phyloP scores from a whole-genome alignment of 805 yeast species.

The Starmerella floricola region DNA sequence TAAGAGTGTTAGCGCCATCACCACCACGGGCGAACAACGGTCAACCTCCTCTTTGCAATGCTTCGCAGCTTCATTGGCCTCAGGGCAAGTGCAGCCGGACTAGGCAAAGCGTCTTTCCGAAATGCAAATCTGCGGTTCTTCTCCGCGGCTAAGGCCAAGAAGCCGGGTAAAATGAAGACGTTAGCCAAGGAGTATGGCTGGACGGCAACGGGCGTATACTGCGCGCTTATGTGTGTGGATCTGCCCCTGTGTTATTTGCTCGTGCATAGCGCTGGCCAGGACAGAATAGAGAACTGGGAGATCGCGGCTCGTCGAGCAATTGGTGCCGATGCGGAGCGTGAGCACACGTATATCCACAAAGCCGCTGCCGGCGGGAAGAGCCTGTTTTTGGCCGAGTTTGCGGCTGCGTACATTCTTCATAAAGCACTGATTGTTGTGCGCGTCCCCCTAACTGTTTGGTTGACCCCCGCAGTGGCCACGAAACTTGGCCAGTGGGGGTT shows the following conservation, averaged over 20 bases:
- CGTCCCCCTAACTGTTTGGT: slow-evolving; percentile 81
- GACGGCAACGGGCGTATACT: slow-evolving; percentile 76
- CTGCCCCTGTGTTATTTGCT: slow-evolving; percentile 69
- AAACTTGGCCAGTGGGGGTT: slow-evolving; percentile 66
- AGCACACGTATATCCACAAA: slow-evolving; percentile 19
- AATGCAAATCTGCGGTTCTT: neutral
- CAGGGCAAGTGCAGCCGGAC: no score
- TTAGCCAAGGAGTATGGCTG: slow-evolving; percentile 80
- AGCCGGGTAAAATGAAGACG: slow-evolving; percentile 34
- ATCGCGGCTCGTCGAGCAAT: slow-evolving; percentile 45
- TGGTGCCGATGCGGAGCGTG: slow-evolving; percentile 43
- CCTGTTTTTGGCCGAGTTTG: slow-evolving; percentile 66
- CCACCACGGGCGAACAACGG: no score
- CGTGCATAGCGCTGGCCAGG: slow-evolving; percentile 83
- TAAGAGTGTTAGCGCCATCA: no score
- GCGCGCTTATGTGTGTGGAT: slow-evolving; percentile 61
- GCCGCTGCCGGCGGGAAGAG: slow-evolving; percentile 25
- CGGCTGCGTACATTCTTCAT: slow-evolving; percentile 86
- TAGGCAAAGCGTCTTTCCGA: neutral
- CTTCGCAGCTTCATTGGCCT: neutral
- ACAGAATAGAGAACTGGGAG: slow-evolving; percentile 57
- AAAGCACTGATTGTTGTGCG: slow-evolving; percentile 74
- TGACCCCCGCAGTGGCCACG: slow-evolving; percentile 69
- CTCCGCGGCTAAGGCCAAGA: neutral
- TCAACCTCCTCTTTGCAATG: neutral